Evolutionary conservation across 2,329 filamentous ascomycete species (phyloP), one percentile per base, ranked within the genome.

Genomic region (Chrysoporthe puriensis): DNA sequence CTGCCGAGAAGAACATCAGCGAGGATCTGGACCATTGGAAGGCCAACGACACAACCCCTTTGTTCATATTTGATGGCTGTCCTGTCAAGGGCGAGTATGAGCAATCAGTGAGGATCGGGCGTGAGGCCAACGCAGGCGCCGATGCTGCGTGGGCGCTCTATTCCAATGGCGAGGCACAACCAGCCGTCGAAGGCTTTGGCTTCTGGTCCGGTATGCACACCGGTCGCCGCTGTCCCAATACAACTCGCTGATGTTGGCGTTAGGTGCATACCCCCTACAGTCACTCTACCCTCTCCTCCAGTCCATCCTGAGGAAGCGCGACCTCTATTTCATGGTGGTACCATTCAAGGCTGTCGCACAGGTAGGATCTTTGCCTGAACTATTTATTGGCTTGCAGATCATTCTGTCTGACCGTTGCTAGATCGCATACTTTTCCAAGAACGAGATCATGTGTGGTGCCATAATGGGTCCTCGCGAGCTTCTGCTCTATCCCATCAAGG

Each of bases 41-140:
- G 69, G 85, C 86, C 58, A 82, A 90, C 73, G 86, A 87, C 26
- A 90, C 97, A 63, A 88, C 84, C n/a, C 92, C 92, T 1, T 82
- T 96, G 71, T 98, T 99, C 78, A 85, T 99, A 63, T 99, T 99
- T 79, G 92, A 95, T 77, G 96, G 96, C 46, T 87, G 97, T 74
- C 88, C 93, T 50, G 86, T 94, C 69, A 89, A 89, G 50, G 91
- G 91, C 67, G 91, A 92, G 74, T 90, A 94, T 74, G 88, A 92
- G 59, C 84, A 90, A 69, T 83, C 89, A 34, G 84, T 91, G 65
- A 85, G 88, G 72, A 86, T 87, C 58, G 88, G 87, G 36, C 86
- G 86, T 61, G 84, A 84, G 42, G 91, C 93, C 72, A 89, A 90
- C 71, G 79, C 86, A 70, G 89, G 90, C 72, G 93, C 93, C 63